phyloP scores from a whole-genome alignment of 2,329 filamentous ascomycete genomes.

The Fusarium verticillioides region DNA sequence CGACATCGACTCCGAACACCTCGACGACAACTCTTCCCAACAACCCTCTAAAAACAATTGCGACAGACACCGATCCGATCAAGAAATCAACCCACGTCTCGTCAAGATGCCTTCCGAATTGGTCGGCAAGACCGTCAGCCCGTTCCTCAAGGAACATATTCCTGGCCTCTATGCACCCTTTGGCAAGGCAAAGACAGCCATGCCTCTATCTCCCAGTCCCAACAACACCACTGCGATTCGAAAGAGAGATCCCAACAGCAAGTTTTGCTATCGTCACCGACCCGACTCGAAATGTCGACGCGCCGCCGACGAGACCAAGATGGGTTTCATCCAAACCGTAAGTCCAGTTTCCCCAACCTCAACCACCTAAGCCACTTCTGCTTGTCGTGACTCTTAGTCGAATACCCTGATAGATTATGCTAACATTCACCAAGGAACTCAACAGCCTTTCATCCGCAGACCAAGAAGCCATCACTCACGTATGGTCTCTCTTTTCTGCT shows the following conservation, averaged over 20 bases:
- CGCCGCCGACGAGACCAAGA: constrained; percentile 93
- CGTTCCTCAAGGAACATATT: constrained; percentile 91
- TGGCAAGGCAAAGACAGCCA: constrained; percentile 62
- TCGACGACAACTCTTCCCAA: constrained; percentile 30
- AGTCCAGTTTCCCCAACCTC: constrained; percentile 43
- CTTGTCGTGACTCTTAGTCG: background rate
- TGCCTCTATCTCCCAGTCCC: constrained; percentile 25
- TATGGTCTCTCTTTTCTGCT: constrained; percentile 97
- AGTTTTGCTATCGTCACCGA: constrained; percentile 94
- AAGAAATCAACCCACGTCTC: constrained; percentile 61
- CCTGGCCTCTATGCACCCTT: constrained; percentile 87
- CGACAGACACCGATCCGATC: constrained; percentile 61
- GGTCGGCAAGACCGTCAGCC: constrained; percentile 81
- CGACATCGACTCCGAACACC: constrained; percentile 15
- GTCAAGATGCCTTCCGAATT: constrained; percentile 72
- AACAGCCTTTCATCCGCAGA: constrained; percentile 84
- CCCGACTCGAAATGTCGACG: constrained; percentile 94
- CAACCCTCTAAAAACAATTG: constrained; percentile 58
- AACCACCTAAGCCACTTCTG: background rate
- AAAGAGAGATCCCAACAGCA: constrained; percentile 76
- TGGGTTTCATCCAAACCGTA: constrained; percentile 93
- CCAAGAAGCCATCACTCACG: constrained; percentile 94
- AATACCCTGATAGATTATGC: background rate
- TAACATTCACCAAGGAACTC: constrained; percentile 69
- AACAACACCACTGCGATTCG: constrained; percentile 43